Conservation (phyloP, 257 asterid genomes). For the Jacaranda mimosifolia region DNA sequence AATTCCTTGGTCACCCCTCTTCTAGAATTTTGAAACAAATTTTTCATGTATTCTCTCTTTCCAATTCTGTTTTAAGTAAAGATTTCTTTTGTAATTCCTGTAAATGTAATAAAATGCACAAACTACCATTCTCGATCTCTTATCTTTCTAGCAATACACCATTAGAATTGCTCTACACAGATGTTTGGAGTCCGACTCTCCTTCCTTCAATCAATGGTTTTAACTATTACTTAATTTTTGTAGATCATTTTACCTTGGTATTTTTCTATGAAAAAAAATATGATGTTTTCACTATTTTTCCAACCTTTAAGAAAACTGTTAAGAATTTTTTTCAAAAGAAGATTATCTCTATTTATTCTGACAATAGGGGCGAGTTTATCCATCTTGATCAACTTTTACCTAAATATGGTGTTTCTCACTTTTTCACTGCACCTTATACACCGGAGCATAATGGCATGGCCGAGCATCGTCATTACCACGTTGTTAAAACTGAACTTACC, state of each 20-base stretch:
- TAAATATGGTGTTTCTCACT: not conserved
- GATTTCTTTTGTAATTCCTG: not conserved
- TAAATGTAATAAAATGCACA: not conserved
- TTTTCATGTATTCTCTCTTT: not conserved
- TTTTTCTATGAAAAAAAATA: slow-evolving; percentile 18
- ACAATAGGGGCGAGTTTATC: not conserved
- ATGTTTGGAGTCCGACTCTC: not conserved
- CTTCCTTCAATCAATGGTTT: not conserved
- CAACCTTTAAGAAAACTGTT: not conserved
- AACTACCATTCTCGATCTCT: not conserved
- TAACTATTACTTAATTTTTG: slow-evolving; percentile 24
- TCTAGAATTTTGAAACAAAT: not conserved
- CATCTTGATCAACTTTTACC: too few species aligned
- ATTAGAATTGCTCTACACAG: not conserved
- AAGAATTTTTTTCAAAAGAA: not conserved
- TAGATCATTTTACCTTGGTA: slow-evolving; percentile 33
- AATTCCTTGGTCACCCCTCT: not conserved
- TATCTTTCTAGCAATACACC: not conserved
- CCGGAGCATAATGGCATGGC: not conserved
- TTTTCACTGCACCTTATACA: not conserved
- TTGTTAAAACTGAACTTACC: too few species aligned
- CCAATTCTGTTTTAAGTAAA: not conserved
- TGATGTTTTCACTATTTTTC: not conserved
- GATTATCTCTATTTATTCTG: not conserved
- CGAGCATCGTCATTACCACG: not conserved